Evolutionary conservation across 306 rosid species (phyloP).

Genomic region (Castanea mollissima): DNA sequence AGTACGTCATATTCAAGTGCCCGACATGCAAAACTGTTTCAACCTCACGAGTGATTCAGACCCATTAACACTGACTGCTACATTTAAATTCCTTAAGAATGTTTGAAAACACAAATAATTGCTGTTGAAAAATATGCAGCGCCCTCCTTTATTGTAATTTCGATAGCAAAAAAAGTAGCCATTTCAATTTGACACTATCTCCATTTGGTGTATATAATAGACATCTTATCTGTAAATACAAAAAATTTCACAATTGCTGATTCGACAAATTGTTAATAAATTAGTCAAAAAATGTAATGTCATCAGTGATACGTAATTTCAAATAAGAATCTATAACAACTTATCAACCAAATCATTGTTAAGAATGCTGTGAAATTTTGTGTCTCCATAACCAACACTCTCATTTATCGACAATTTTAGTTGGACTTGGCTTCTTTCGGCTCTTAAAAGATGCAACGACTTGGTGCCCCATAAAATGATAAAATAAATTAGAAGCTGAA

Average conservation of each 20-base stretch:
- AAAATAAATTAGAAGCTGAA: not conserved
- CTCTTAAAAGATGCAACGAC: slow-evolving; percentile 6
- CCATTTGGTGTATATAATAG: not conserved
- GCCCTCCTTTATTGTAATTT: slow-evolving; percentile 10
- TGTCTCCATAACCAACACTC: too few species aligned
- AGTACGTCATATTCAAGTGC: slow-evolving; percentile 18
- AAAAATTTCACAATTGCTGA: not conserved
- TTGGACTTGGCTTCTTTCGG: slow-evolving; percentile 57
- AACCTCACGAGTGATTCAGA: slow-evolving; percentile 49
- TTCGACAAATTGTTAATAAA: too few species aligned
- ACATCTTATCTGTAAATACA: not conserved
- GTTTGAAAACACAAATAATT: slow-evolving; percentile 6
- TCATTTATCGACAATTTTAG: slow-evolving; percentile 16
- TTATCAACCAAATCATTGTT: too few species aligned
- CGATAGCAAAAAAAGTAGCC: too few species aligned
- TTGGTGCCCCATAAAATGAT: not conserved
- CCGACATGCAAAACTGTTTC: slow-evolving; percentile 5
- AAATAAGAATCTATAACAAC: too few species aligned
- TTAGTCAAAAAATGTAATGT: too few species aligned
- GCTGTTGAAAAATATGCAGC: slow-evolving; percentile 14
- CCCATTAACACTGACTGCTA: slow-evolving; percentile 3
- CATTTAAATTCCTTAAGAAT: not conserved
- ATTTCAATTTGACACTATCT: not conserved
- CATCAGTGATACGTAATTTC: too few species aligned
- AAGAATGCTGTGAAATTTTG: too few species aligned